Evolutionary conservation across 2,329 filamentous ascomycete genomes (phyloP), one percentile per base, ranked within the genome.

Genomic region (Trichophyton benhamiae): DNA sequence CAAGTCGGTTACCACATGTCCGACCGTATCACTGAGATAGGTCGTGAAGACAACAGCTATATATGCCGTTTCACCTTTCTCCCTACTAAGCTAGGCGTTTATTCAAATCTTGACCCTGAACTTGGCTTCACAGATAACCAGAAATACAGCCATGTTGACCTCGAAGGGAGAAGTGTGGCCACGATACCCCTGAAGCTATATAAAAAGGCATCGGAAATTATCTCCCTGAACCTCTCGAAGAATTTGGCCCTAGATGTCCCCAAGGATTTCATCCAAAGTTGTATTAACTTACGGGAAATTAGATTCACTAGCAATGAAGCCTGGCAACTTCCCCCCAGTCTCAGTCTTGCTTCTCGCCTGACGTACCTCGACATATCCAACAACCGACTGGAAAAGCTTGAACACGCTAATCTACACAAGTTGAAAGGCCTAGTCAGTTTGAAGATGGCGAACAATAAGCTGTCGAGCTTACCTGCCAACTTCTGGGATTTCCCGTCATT

Each of bases 281-380:
- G 94, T 75, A 85, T 87, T 67, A 91, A 92, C 69, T 78, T 99
- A 20, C 85, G 92, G 58, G 94, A 99, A 72, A 94, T 99, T 79
- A 96, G 95, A 70, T 99, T 88, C 74, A 91, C 89, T 67, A 92
- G 91, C 70, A 97, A 97, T 68, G 94, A 99, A 72, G 89, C 91
- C 2, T 86, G 88, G 72, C 87, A 87, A 68, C 77, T 99, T 25
- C 94, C 94, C 3, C 82, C 86, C 5, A 96, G 91, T 72, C 80
- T 99, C 60, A 86, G 88, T 65, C 80, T 91, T 67, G 92, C 94
- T 27, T 85, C 79, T 65, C 86, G 85, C 64, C 79, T 99, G 67
- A 96, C 90, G 0, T 91, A 90, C 69, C 81, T 99, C 64, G 94
- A 99, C 71, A 86, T 96, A 3, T 96, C 92, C 1, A 97, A 97